Evolutionary conservation across 1,284 basidiomycete genomes (phyloP).

Genomic region (Naganishia liquefaciens): DNA sequence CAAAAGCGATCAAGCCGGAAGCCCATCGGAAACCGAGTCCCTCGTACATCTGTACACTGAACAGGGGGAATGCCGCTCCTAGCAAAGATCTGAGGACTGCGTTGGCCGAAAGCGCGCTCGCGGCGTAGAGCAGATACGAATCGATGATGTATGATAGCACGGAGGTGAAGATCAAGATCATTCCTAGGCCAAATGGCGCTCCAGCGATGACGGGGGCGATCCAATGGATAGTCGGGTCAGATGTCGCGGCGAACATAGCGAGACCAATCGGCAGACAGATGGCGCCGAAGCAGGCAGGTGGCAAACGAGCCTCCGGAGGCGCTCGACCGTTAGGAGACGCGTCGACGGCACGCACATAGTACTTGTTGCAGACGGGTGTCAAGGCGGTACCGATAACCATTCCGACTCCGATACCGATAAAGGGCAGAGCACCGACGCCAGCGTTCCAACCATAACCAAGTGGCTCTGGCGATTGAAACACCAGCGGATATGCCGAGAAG

Average conservation of each 20-base stretch:
- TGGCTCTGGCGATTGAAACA: conserved; percentile 59
- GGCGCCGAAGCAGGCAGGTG: conserved; percentile 62
- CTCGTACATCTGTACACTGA: conserved; percentile 48
- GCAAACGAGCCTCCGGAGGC: conserved; percentile 60
- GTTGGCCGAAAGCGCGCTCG: conserved; percentile 46
- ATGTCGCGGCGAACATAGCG: conserved; percentile 63
- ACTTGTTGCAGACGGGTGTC: conserved; percentile 61
- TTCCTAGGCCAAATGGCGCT: conserved; percentile 59
- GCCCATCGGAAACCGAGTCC: conserved; percentile 51
- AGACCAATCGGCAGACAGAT: conserved; percentile 61
- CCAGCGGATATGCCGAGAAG: conserved; percentile 58
- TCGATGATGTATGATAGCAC: conserved; percentile 67
- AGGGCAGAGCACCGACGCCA: conserved; percentile 60
- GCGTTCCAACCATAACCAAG: conserved; percentile 53
- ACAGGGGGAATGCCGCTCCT: conserved; percentile 60
- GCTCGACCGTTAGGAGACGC: conserved; percentile 59
- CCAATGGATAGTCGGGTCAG: conserved; percentile 62
- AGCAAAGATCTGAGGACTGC: conserved; percentile 53
- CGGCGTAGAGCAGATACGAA: conserved; percentile 61
- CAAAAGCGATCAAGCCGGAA: conserved; percentile 60
- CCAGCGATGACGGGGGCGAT: conserved; percentile 65
- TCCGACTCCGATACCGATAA: conserved; percentile 66
- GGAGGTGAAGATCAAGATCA: conserved; percentile 56
- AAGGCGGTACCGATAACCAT: conserved; percentile 60
- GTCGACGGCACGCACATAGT: conserved; percentile 62